These are phyloP conservation scores for Artemisia tridentata DNA, from an alignment of 129 eudicot species.

Conservation along the genomic window DNA sequence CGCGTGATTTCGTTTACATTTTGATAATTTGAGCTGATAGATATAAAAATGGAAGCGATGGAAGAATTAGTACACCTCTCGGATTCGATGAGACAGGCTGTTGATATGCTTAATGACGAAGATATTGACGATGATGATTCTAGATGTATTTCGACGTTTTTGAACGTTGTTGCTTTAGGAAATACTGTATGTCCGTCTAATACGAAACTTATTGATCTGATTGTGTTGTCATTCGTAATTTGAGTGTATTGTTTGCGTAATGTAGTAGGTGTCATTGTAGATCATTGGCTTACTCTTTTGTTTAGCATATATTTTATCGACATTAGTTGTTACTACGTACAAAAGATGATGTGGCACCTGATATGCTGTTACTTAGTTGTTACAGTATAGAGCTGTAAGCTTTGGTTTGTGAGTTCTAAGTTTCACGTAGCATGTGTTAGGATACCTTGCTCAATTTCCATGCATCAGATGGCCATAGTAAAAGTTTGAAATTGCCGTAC, in stretches of 20 bases:
- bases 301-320: not conserved
- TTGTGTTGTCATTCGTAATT: not conserved
- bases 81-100: slow-evolving; percentile 92
- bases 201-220: slow-evolving; percentile 10
- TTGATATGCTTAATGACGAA: slow-evolving; percentile 81
- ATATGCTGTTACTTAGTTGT: not conserved
- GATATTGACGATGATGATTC: slow-evolving; percentile 73
- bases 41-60: slow-evolving; percentile 72
- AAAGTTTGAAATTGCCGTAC: too few relatives aligned
- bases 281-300: not conserved
- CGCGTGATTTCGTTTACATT: not conserved
- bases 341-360: not conserved
- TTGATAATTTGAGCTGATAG: not conserved
- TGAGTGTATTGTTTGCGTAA: not conserved
- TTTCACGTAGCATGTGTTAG: not conserved
- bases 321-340: not conserved
- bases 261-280: not conserved
- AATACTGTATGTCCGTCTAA: slow-evolving; percentile 62
- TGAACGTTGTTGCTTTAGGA: slow-evolving; percentile 90
- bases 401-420: not conserved
- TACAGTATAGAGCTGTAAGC: not conserved
- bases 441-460: not conserved
- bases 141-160: slow-evolving; percentile 60
- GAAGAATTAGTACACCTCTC: slow-evolving; percentile 78
- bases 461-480: too few relatives aligned